phyloP scores from a whole-genome alignment of 1,284 basidiomycete genomes.

The Porogramme epimiltina region DNA sequence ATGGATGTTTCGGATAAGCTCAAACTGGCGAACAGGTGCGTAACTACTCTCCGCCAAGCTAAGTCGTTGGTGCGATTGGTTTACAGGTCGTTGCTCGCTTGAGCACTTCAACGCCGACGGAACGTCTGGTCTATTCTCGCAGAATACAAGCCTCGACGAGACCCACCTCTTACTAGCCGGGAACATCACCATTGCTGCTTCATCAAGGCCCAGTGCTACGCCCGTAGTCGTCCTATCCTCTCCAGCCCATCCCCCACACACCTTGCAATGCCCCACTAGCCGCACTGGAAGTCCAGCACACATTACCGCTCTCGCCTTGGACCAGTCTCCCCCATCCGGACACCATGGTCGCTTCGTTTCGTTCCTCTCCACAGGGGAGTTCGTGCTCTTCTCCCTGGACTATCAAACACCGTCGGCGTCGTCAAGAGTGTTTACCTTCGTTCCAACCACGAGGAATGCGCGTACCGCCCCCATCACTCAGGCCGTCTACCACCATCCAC shows the following conservation, averaged over 20 bases:
- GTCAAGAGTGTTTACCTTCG: conserved; percentile 47
- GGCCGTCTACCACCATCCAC: conserved; percentile 74
- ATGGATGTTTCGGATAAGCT: conserved; percentile 82
- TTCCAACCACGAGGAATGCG: conserved; percentile 40
- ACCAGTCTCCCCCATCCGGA: conserved; percentile 60
- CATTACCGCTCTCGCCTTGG: conserved; percentile 65
- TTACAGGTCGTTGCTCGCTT: conserved; percentile 56
- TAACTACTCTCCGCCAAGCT: conserved; percentile 3
- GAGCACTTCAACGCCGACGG: conserved; percentile 33
- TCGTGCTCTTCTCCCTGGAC: conserved; percentile 56
- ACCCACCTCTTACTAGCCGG: conserved; percentile 45
- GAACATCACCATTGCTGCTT: conserved; percentile 40
- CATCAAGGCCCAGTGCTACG: conserved; percentile 27
- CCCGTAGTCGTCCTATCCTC: conserved; percentile 30
- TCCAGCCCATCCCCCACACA: conserved; percentile 29
- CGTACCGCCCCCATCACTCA: conserved; percentile 54
- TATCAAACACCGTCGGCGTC: conserved; percentile 44
- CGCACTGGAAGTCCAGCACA: conserved; percentile 28
- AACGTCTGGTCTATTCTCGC: not conserved
- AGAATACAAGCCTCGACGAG: conserved; percentile 3
- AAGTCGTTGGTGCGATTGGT: not conserved
- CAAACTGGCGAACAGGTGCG: conserved; percentile 77
- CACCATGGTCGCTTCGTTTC: conserved; percentile 48
- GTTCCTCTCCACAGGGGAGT: conserved; percentile 71
- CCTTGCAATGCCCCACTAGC: conserved; percentile 32